Percentiles rank a stretch among this genome's conserved stretches.
These are phyloP conservation scores for Pestalotiopsis sp. DNA, from an alignment of 2,329 filamentous ascomycete species.

Conservation along the genomic window DNA sequence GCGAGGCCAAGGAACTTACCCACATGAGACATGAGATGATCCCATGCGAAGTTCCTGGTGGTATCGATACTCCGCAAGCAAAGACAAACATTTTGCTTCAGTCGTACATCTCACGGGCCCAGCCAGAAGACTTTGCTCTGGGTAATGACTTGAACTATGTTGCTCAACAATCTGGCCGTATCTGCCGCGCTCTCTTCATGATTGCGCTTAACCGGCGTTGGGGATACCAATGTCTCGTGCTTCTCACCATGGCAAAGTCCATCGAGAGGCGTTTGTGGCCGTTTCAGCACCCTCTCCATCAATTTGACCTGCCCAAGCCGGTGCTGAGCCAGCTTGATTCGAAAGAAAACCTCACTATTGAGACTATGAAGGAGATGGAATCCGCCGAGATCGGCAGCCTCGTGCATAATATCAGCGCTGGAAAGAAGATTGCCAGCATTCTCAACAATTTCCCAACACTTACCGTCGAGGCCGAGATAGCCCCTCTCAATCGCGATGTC, in stretches of 20 bases:
- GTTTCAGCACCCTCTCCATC: slow-evolving; percentile 90
- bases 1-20: slow-evolving; percentile 83
- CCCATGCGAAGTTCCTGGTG: slow-evolving; percentile 79
- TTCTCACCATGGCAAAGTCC: slow-evolving; percentile 91
- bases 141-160: slow-evolving; percentile 93
- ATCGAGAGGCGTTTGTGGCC: slow-evolving; percentile 97
- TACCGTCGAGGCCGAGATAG: slow-evolving; percentile 89
- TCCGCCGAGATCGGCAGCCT: slow-evolving; percentile 84
- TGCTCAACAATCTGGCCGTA: slow-evolving; percentile 91
- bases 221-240: slow-evolving; percentile 92
- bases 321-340: slow-evolving; percentile 83
- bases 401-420: slow-evolving; percentile 89
- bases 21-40: slow-evolving; percentile 71
- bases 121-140: slow-evolving; percentile 90
- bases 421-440: slow-evolving; percentile 77
- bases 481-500: slow-evolving; percentile 92
- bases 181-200: slow-evolving; percentile 95
- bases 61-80: slow-evolving; percentile 71
- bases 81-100: slow-evolving; percentile 97
- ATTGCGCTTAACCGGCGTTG: slow-evolving; percentile 93
- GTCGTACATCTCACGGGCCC: slow-evolving; percentile 86
- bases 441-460: slow-evolving; percentile 92
- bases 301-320: slow-evolving; percentile 87
- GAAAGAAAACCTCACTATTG: slow-evolving; percentile 77
- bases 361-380: slow-evolving; percentile 91